phyloP scores from a whole-genome alignment of 371 early-diverging fungal species.

The Apophysomyces trapeziformis region DNA sequence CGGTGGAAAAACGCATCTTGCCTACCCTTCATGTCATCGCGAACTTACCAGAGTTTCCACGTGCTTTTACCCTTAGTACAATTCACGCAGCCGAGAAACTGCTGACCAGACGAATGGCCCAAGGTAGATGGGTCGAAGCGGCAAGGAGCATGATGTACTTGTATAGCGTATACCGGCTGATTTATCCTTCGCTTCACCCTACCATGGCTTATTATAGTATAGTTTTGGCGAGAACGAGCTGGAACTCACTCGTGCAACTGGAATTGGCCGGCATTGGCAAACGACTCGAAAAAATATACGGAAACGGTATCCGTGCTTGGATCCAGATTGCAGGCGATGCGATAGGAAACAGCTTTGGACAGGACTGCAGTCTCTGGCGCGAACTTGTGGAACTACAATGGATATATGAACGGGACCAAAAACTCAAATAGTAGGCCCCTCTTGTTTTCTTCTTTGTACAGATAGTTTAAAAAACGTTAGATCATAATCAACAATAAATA shows the following conservation, averaged over 20 bases:
- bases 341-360: slow-evolving; percentile 39
- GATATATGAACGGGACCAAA: slow-evolving; percentile 53
- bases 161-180: slow-evolving; percentile 66
- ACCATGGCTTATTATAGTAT: slow-evolving; percentile 65
- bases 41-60: slow-evolving; percentile 28
- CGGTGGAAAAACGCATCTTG: slow-evolving; percentile 11
- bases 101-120: slow-evolving; percentile 25
- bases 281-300: slow-evolving; percentile 46
- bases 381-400: slow-evolving; percentile 53
- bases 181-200: slow-evolving; percentile 75
- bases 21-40: slow-evolving; percentile 17
- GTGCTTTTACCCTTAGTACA: slow-evolving; percentile 30
- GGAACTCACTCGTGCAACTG: slow-evolving; percentile 62
- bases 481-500: too few relatives aligned
- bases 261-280: slow-evolving; percentile 48
- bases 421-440: slow-evolving; percentile 27
- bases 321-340: slow-evolving; percentile 41
- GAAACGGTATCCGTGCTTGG: slow-evolving; percentile 44
- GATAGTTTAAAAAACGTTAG: not conserved
- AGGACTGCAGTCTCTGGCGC: slow-evolving; percentile 42
- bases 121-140: slow-evolving; percentile 53
- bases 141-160: slow-evolving; percentile 61
- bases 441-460: slow-evolving; percentile 8
- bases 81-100: slow-evolving; percentile 33
- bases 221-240: slow-evolving; percentile 67